Evolutionary conservation across 805 yeast species (phyloP).

Genomic region (Wickerhamiella kazuoi): DNA sequence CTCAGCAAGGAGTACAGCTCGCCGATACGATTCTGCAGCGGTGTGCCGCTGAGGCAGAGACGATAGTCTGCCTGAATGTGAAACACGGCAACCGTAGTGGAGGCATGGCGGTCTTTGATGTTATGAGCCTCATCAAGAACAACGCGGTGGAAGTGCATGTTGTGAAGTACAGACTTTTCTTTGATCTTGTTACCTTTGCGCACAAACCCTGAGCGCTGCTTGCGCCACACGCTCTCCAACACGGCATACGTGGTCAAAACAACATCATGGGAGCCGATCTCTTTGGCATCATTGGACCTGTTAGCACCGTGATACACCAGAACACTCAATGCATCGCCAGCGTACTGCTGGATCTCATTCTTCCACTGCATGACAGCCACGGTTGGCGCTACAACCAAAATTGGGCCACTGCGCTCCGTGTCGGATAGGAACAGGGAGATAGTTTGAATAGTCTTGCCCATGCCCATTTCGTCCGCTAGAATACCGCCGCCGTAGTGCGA

Average conservation of each 20-base stretch:
- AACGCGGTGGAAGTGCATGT: constrained; percentile 62
- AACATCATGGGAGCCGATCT: constrained; percentile 49
- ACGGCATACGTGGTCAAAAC: constrained; percentile 86
- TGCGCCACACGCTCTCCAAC: constrained; percentile 68
- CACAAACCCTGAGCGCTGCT: constrained; percentile 66
- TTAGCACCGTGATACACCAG: constrained; percentile 76
- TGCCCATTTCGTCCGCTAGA: constrained; percentile 98
- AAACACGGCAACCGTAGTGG: constrained; percentile 86
- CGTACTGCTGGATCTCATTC: constrained; percentile 73
- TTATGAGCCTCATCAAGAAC: constrained; percentile 94
- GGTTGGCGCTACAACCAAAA: constrained; percentile 88
- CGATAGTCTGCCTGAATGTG: constrained; percentile 50
- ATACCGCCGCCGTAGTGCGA: constrained; percentile 68
- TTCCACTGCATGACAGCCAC: constrained; percentile 99
- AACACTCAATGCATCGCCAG: constrained; percentile 50
- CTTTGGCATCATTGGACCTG: constrained; percentile 40
- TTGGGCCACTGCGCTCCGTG: constrained; percentile 39
- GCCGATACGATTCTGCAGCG: constrained; percentile 89
- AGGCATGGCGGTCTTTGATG: constrained; percentile 84
- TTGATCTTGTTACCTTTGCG: constrained; percentile 53
- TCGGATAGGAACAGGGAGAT: constrained; percentile 60
- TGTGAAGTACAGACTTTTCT: constrained; percentile 60
- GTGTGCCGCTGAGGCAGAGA: constrained; percentile 93
- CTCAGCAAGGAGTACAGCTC: constrained; percentile 86
- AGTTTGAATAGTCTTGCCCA: constrained; percentile 97